Evolutionary conservation across 169 alveolate species (phyloP).

Genomic region (Plasmodium reichenowi): DNA sequence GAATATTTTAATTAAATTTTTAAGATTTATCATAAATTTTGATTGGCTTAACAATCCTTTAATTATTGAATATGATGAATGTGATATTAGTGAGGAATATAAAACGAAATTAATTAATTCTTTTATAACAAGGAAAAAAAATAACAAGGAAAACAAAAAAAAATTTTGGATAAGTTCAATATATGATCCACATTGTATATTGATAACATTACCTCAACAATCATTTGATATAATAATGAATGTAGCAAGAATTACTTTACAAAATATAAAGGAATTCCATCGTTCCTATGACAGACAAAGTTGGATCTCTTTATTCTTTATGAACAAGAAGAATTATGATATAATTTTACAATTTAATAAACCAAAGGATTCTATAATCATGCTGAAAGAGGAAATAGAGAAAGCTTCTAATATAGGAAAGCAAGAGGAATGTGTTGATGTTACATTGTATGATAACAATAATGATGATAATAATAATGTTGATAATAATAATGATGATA

Average conservation of each 20-base stretch:
- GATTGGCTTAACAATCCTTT: slow-evolving; percentile 50
- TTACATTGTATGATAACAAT: neutral
- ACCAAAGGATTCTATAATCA: neutral
- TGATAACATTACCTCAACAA: slow-evolving; percentile 27
- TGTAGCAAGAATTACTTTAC: slow-evolving; percentile 14
- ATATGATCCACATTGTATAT: slow-evolving; percentile 34
- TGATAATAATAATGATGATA: neutral
- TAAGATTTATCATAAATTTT: slow-evolving; percentile 17
- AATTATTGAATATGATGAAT: slow-evolving; percentile 26
- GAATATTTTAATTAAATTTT: slow-evolving; percentile 15
- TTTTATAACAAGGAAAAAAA: slow-evolving; percentile 21
- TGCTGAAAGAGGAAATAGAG: neutral
- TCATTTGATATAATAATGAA: slow-evolving; percentile 9
- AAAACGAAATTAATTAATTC: slow-evolving; percentile 23
- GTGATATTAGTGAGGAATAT: slow-evolving; percentile 30
- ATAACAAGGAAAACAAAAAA: slow-evolving; percentile 14
- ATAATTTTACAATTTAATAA: slow-evolving; percentile 14
- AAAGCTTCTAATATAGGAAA: neutral
- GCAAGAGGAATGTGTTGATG: neutral
- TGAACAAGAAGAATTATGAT: slow-evolving; percentile 19
- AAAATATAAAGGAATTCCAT: slow-evolving; percentile 1
- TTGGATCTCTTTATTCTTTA: slow-evolving; percentile 40
- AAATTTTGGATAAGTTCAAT: slow-evolving; percentile 51
- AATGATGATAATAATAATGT: neutral
- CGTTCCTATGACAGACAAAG: slow-evolving; percentile 23